Evolutionary conservation across 202 grass and related monocot species (phyloP).

Genomic region (Cymbopogon flexuosus): DNA sequence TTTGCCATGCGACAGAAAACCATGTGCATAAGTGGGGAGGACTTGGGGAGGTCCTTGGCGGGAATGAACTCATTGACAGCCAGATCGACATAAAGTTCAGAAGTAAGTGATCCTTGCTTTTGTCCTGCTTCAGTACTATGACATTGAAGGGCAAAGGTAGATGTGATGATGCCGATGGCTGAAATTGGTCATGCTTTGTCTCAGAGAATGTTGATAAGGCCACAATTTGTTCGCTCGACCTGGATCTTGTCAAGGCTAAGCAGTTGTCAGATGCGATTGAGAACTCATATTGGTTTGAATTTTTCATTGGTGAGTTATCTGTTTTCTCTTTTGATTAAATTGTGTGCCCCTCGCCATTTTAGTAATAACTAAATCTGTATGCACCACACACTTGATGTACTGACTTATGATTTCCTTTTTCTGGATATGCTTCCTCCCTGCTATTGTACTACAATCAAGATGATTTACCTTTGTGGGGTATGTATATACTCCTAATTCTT

Average conservation of each 20-base stretch:
- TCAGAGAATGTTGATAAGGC: conserved; percentile 83
- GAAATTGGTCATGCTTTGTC: conserved; percentile 35
- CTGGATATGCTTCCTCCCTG: background rate
- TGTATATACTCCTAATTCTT: conserved; percentile 34
- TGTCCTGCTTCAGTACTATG: conserved; percentile 9
- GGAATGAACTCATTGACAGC: conserved; percentile 92
- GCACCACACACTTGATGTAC: background rate
- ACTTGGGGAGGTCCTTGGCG: conserved; percentile 82
- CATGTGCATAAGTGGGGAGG: conserved; percentile 87
- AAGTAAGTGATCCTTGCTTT: conserved; percentile 47
- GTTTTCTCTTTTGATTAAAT: background rate
- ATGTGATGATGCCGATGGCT: background rate
- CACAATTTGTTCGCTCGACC: conserved; percentile 76
- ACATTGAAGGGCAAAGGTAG: conserved; percentile 1
- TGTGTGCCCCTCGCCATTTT: background rate
- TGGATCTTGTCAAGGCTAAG: conserved; percentile 63
- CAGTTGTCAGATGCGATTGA: conserved; percentile 84
- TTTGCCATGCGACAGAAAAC: conserved; percentile 79
- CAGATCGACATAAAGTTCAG: conserved; percentile 75
- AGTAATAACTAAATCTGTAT: conserved; percentile 6
- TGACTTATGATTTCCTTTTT: conserved; percentile 11
- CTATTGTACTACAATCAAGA: conserved; percentile 47
- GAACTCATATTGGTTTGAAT: conserved; percentile 90
- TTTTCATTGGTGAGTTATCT: conserved; percentile 71
- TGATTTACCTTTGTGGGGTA: conserved; percentile 98